phyloP scores from a whole-genome alignment of 1,284 basidiomycete species.

The Boletus hoseneyae region DNA sequence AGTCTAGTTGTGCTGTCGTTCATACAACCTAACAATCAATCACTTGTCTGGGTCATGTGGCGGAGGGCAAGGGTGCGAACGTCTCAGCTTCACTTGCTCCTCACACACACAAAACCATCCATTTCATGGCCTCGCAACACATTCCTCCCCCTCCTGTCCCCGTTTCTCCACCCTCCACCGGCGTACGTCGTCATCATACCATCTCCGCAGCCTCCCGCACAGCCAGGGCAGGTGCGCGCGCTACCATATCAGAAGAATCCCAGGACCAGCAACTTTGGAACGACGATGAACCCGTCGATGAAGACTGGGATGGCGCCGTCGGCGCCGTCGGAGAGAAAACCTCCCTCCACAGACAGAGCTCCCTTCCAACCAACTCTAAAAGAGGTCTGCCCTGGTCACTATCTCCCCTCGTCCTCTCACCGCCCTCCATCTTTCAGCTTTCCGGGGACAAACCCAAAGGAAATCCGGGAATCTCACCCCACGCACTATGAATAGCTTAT shows the following conservation, averaged over 20 bases:
- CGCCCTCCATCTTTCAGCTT: conserved; percentile 33
- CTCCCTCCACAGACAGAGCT: conserved; percentile 73
- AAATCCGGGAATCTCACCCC: conserved; percentile 62
- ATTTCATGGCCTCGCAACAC: conserved; percentile 29
- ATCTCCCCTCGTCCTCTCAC: conserved; percentile 10
- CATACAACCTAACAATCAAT: conserved; percentile 1
- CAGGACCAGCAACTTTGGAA: conserved; percentile 62
- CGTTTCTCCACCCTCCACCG: conserved; percentile 41
- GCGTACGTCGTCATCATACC: conserved; percentile 74
- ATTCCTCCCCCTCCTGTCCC: conserved; percentile 33
- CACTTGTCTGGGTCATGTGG: conserved; percentile 17
- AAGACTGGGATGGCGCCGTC: conserved; percentile 75
- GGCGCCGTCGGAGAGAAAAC: conserved; percentile 80
- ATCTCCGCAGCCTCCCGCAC: conserved; percentile 73
- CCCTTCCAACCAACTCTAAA: conserved; percentile 76
- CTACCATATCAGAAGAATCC: conserved; percentile 64
- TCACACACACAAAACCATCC: too few relatives aligned
- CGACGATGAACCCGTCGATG: conserved; percentile 73
- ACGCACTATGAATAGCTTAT: conserved; percentile 74
- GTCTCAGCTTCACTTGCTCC: not conserved
- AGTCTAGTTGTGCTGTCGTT: not conserved
- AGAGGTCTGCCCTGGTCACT: conserved; percentile 48
- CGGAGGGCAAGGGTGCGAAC: conserved; percentile 27
- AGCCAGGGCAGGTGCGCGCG: conserved; percentile 56
- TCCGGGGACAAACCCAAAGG: conserved; percentile 46